Conservation (phyloP, 2,329 filamentous ascomycete genomes). For the Zymoseptoria brevis region DNA sequence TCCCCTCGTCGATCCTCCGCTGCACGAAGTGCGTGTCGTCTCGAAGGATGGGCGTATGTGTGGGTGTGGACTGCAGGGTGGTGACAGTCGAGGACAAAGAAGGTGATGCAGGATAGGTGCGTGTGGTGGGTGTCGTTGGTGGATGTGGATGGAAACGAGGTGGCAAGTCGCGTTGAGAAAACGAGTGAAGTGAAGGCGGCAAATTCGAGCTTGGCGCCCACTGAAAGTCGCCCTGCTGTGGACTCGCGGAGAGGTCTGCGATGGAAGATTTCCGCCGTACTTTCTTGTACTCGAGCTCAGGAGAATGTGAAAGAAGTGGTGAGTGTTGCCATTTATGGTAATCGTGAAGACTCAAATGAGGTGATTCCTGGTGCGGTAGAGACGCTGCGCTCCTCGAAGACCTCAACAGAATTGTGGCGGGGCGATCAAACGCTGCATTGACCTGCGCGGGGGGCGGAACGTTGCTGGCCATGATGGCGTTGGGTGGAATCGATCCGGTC, state of each 20-base stretch:
- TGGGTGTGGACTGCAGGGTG: constrained; percentile 20
- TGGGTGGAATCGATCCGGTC: background rate
- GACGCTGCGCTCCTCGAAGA: background rate
- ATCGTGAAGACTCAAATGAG: constrained; percentile 15
- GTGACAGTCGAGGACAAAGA: constrained; percentile 20
- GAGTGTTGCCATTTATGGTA: constrained; percentile 16
- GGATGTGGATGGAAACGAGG: constrained; percentile 4
- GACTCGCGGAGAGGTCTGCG: constrained; percentile 7
- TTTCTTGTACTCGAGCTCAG: constrained; percentile 10
- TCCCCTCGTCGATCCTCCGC: constrained; percentile 3
- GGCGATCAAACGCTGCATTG: background rate
- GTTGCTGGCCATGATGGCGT: background rate
- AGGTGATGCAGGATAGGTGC: constrained; percentile 16
- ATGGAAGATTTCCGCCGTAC: constrained; percentile 13
- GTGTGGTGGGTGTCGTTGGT: constrained; percentile 14
- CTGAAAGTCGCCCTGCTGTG: background rate
- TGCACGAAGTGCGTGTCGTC: constrained; percentile 5
- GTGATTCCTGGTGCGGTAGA: constrained; percentile 7
- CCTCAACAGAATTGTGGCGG: constrained; percentile 4
- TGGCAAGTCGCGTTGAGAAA: background rate
- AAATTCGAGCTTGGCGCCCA: constrained; percentile 2
- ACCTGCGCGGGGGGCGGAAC: background rate
- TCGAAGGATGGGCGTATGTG: constrained; percentile 14
- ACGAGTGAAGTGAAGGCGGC: constrained; percentile 2
- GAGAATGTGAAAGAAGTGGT: constrained; percentile 8